Evolutionary conservation across 2,329 filamentous ascomycete genomes (phyloP).

Genomic region (Sarocladium oryzae): DNA sequence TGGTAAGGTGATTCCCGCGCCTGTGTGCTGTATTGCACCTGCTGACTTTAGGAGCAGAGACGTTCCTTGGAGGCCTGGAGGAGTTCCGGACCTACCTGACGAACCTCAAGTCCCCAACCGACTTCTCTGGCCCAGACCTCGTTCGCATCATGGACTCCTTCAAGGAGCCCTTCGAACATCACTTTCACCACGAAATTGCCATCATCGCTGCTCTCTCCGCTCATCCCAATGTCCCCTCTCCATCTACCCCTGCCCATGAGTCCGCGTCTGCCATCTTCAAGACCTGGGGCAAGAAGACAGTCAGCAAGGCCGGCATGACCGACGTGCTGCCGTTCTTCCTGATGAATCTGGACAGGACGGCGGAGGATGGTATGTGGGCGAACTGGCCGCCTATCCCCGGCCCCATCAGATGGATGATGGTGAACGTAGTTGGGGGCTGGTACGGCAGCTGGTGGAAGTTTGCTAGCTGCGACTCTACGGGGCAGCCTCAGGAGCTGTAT

Average conservation of each 20-base stretch:
- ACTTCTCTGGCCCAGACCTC: constrained; percentile 39
- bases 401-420: constrained; percentile 51
- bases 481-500: constrained; percentile 47
- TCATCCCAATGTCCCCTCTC: constrained; percentile 44
- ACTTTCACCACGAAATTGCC: constrained; percentile 50
- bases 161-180: constrained; percentile 41
- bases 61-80: constrained; percentile 45
- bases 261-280: constrained; percentile 47
- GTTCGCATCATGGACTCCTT: constrained; percentile 44
- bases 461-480: constrained; percentile 51
- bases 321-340: constrained; percentile 61
- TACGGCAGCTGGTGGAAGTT: constrained; percentile 57
- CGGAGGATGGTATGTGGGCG: constrained; percentile 53
- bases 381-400: constrained; percentile 60
- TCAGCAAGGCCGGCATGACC: constrained; percentile 52
- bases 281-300: constrained; percentile 55
- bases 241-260: constrained; percentile 37
- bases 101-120: constrained; percentile 31
- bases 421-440: constrained; percentile 52
- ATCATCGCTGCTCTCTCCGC: constrained; percentile 43
- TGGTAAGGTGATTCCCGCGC: constrained; percentile 28
- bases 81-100: constrained; percentile 47
- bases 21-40: background rate
- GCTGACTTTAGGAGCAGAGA: constrained; percentile 20
- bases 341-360: constrained; percentile 53